phyloP scores from a whole-genome alignment of 352 stramenopile genomes.

The Globisporangium okanoganense region DNA sequence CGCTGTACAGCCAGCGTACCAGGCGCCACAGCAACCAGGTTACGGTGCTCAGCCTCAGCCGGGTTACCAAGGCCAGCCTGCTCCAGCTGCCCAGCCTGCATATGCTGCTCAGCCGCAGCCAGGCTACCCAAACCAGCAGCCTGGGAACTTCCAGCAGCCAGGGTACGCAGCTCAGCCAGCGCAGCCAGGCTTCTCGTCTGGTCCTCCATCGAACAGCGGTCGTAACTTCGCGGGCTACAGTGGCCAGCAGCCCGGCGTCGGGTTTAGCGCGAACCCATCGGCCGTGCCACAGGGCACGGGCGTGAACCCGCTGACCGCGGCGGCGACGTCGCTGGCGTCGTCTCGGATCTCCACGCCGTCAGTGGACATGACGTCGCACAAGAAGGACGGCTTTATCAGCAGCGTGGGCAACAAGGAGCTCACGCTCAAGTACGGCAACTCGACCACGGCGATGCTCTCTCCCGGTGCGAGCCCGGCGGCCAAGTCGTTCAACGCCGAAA shows the following conservation, averaged over 20 bases:
- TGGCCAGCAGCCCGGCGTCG: slow-evolving; percentile 23
- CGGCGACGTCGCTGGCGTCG: slow-evolving; percentile 43
- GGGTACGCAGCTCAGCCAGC: slow-evolving; percentile 20
- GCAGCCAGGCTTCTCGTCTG: slow-evolving; percentile 41
- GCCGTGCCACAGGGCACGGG: slow-evolving; percentile 61
- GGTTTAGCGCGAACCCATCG: slow-evolving; percentile 29
- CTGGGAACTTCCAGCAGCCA: slow-evolving; percentile 28
- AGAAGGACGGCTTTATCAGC: slow-evolving; percentile 82
- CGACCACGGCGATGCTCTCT: slow-evolving; percentile 56
- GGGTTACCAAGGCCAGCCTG: slow-evolving; percentile 16
- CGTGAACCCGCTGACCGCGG: slow-evolving; percentile 62
- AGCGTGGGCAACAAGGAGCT: slow-evolving; percentile 86
- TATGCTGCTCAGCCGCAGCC: slow-evolving; percentile 24
- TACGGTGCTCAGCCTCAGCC: slow-evolving; percentile 10
- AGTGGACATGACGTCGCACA: slow-evolving; percentile 78
- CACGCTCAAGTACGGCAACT: slow-evolving; percentile 85
- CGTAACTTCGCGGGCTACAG: slow-evolving; percentile 26
- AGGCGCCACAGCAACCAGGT: slow-evolving; percentile 16
- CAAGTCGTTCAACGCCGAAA: slow-evolving; percentile 46
- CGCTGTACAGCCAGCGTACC: slow-evolving; percentile 15
- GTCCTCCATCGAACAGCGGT: slow-evolving; percentile 42
- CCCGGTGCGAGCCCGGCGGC: slow-evolving; percentile 23
- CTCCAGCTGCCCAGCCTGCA: background rate
- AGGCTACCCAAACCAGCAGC: slow-evolving; percentile 30
- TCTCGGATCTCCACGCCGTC: slow-evolving; percentile 78